Conservation (phyloP, 345 rosid genomes). For the Camelina neglecta region DNA sequence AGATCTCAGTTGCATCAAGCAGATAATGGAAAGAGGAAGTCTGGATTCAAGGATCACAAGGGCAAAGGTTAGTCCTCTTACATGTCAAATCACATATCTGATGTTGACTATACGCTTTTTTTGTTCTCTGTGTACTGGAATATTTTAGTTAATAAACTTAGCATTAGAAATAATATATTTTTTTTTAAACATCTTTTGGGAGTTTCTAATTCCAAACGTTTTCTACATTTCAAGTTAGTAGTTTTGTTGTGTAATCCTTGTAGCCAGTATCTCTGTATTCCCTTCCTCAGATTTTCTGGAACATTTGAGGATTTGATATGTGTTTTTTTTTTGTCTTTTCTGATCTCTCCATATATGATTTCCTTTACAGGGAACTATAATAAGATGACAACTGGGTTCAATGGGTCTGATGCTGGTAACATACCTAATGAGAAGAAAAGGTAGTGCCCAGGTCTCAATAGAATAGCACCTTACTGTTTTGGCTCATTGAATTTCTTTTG, state of each 20-base stretch:
- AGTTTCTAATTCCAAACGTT: neutral
- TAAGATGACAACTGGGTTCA: constrained; percentile 44
- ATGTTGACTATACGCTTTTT: neutral
- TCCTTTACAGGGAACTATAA: constrained; percentile 48
- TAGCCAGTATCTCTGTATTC: constrained; percentile 17
- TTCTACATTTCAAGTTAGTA: constrained; percentile 5
- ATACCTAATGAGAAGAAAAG: constrained; percentile 53
- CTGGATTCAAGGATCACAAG: constrained; percentile 45
- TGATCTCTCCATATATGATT: constrained; percentile 3
- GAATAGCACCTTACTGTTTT: constrained; percentile 13
- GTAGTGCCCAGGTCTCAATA: constrained; percentile 46
- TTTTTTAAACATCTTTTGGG: neutral
- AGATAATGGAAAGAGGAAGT: constrained; percentile 57
- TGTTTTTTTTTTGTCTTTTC: neutral
- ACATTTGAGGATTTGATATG: neutral
- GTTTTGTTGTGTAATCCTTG: constrained; percentile 9
- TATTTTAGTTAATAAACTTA: neutral
- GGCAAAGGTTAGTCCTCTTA: constrained; percentile 58
- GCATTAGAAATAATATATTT: neutral
- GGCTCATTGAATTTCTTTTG: constrained; percentile 13
- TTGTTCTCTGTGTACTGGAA: neutral
- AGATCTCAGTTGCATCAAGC: constrained; percentile 54
- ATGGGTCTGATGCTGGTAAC: constrained; percentile 38
- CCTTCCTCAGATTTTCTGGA: neutral
- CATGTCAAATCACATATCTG: neutral